Evolutionary conservation across 208 protist species (phyloP), one percentile per base, ranked within the genome.

Genomic region (Trypanosoma boissoni): DNA sequence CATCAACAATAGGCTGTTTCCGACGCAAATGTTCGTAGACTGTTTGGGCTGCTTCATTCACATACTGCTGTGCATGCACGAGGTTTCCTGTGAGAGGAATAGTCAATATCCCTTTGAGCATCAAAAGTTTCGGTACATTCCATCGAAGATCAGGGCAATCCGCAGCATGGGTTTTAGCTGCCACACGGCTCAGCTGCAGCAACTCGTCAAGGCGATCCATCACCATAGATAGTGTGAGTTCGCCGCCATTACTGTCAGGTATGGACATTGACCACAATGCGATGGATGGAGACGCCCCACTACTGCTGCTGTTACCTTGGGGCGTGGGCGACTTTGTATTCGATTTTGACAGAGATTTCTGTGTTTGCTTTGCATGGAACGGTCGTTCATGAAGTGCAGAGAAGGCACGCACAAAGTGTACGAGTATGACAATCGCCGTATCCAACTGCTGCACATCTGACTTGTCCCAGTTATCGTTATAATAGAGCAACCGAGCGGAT

Each of bases 381-480:
- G 87, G 79, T 12, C 43, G 46, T 18, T 68, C 74, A 58, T 90
- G 62, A 26, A 94, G 55, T 14, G 78, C 73, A 53, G 74, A 86
- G 60, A 89, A 94, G 3, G 84, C 74, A 51, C 80, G 77, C 29
- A 91, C 46, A 75, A 94, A 94, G 71, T 94, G 80, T 0, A 56
- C 78, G 2, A 91, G 29, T 24, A 94, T 68, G 0, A 94, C 83
- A 56, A 76, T 88, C 0, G 76, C 18, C 31, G 76, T 84, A 70
- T 94, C 88, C 9, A 94, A 23, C 67, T 88, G 78, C 26, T 73
- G 12, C 23, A 88, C 70, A 63, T 88, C 76, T 0, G 59, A 60
- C 58, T 77, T 86, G 34, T 89, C 81, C 84, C 83, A 91, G 2
- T 28, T 54, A 31, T 83, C 80, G 64, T 88, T 87, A 68, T 73